Conservation (phyloP, 73 alveolate genomes). For the Paramecium sonneborni region DNA sequence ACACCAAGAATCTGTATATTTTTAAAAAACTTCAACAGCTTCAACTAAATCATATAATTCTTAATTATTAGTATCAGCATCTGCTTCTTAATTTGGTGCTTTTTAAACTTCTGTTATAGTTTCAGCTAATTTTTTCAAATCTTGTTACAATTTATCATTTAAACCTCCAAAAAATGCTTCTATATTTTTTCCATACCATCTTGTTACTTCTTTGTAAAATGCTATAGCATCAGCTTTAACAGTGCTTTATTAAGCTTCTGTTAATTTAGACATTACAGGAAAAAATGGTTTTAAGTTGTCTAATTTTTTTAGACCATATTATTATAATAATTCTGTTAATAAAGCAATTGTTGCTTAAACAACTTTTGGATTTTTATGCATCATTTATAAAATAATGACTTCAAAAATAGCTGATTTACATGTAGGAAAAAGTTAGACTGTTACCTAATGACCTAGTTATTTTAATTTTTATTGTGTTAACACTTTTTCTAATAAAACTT, state of each 20-base stretch:
- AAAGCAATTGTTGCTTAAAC: constrained; percentile 12
- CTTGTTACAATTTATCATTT: constrained; percentile 6
- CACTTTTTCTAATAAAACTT: not conserved
- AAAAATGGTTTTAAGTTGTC: constrained; percentile 35
- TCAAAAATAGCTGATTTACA: not conserved
- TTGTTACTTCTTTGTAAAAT: constrained; percentile 4
- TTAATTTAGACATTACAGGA: not conserved
- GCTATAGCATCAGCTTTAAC: not conserved
- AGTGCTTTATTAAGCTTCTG: not conserved
- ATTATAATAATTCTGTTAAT: not conserved
- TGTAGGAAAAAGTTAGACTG: not conserved
- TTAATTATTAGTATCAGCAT: not conserved
- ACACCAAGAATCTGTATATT: constrained; percentile 6
- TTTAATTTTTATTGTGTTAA: not conserved
- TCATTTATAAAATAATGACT: not conserved
- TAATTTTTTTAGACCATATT: not conserved
- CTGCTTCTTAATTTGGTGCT: not conserved
- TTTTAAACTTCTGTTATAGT: not conserved
- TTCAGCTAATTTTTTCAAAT: not conserved
- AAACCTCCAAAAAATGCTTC: constrained; percentile 13
- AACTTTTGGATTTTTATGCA: constrained; percentile 19
- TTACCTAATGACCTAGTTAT: not conserved
- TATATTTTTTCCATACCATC: constrained; percentile 25
- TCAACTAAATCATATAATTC: constrained; percentile 12
- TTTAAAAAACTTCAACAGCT: constrained; percentile 1